Base-by-base conservation (phyloP, 495 filamentous ascomycete genomes). In the Annulohypoxylon moriforme region DNA sequence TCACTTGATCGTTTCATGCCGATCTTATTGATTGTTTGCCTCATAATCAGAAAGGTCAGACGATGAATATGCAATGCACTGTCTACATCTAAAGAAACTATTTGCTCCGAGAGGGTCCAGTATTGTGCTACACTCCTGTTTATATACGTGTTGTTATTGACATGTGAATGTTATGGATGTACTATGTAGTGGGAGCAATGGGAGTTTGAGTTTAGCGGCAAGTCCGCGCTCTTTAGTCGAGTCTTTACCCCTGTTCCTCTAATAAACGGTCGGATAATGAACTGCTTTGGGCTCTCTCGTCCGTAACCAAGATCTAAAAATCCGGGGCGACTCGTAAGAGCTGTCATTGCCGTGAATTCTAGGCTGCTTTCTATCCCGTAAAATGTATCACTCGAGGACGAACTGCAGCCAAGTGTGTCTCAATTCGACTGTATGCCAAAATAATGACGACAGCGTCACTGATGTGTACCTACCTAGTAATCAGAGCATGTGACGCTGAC, bases 281-380 rank as follows among this genome's bases (percentile, higher is more conserved):
- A 47, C 70, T 56, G 14, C 34, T 57, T 64, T 68, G 34, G 60
- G 67, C 11, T 36, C 44, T 33, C n/a, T 50, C 10, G 42, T 53
- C 67, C 67, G 53, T 53, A 25, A 56, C 60, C 34, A 70, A 60
- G 60, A 64, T 64, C 50, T 46, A 49, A 70, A 69, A 70, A 59
- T 60, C 67, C 33, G 60, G 60, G 60, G 60, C 60, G 24, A 44
- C 24, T 59, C 36, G 10, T 59, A 25, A 56, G 33, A 42, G 20
- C 20, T 42, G 18, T 40, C 33, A 40, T 42, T 40, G 18, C 34
- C 34, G 29, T 22, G 18, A 10, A 49, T 25, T 25, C 31, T 42
- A 25, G 24, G 16, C 56, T 20, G 22, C 3, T 59, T 29, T 60
- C 24, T 34, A 60, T 60, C 25, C 20, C 36, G 24, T 31, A 1